Evolutionary conservation across 2,329 filamentous ascomycete genomes (phyloP), one percentile per base, ranked within the genome.

Genomic region (Penicillium sp.): DNA sequence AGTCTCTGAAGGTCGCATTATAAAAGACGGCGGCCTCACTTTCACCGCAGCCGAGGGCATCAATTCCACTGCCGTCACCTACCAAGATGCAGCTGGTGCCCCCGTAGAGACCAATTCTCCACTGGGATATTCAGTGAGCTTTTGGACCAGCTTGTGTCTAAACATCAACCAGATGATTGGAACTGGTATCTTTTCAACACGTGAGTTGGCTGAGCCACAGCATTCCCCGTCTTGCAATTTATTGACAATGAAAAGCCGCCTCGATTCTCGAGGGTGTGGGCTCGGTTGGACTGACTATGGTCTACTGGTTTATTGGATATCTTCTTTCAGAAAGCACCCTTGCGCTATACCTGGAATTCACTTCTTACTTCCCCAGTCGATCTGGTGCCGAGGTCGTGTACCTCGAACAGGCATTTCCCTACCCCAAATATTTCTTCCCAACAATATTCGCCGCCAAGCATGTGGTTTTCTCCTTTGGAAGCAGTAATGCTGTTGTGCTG

Each of bases 381-480:
- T 87, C 83, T 2, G 86, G 86, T 0, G 80, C 81, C 0, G 85
- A 89, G 62, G 85, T 86, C 0, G 86, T 87, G 0, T 89, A 88
- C 59, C 77, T 89, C 0, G 86, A 89, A 60, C 86, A 89, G 64
- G 83, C 85, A 0, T 89, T 81, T 57, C 86, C 85, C 1, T 77
- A 84, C 0, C 86, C 86, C 0, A 81, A 77, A 53, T 86, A 84
- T 65, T 79, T 89, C 57, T 83, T 89, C 46, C 84, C 86, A 0
- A 83, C 83, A 0, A 77, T 84, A 0, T 89, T 86, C 64, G 86
- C 86, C 0, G 80, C 87, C 1, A 83, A 86, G 63, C 80, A 81
- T 0, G 83, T 88, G 2, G 67, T 86, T 1, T 71, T 89, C 3
- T 87, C 86, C 0, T 89, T 89, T 59, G 83, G 82, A 58, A 86